Base-by-base conservation (phyloP, 129 eudicot species). In the Chrysanthemum makinoi region DNA sequence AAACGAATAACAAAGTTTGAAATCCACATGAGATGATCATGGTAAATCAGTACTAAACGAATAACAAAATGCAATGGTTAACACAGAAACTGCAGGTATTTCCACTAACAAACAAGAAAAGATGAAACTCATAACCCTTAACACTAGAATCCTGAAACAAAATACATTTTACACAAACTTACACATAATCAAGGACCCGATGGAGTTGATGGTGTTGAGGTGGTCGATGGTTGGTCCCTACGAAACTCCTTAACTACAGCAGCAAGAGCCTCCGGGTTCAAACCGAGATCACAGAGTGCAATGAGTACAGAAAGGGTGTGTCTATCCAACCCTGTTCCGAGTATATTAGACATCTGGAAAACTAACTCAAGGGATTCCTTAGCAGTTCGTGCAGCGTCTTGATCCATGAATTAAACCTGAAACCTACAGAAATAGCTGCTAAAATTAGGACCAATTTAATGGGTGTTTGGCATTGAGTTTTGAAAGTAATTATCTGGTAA, bases 251-350 rank as follows among this genome's bases (percentile, higher is more conserved):
- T 89, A 68, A 93, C 87, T 9, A 93, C 85, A 56, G 91, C 88
- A 65, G 95, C 90, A 46, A 93, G 84, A 5, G 95, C 70, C 76
- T 93, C 96, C 0, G 92, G 95, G 69, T 89, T 93, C 60, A 93
- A 52, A 12, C 90, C 95, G 9, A 77, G 52, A 50, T 93, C 98
- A 72, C 95, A 87, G 2, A 93, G 93, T 10, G 96, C 83, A 70
- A 93, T 77, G 13, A 93, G 87, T 69, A 93, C 81, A 10, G 93
- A 89, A 11, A 93, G 90, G 0, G 96, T 87, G 83, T 89, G 90
- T 7, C 92, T 89, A 72, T 28, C 95, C 48, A 90, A 77, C 1
- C 97, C 95, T 1, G 91, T 87, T 5, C 33, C 47, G 1, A 61
- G 66, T 24, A 61, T 61, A 28, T 61, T 61, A n/a, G 47, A 61